Evolutionary conservation across 805 yeast genomes (phyloP).

Genomic region (Scheffersomyces lignosus): DNA sequence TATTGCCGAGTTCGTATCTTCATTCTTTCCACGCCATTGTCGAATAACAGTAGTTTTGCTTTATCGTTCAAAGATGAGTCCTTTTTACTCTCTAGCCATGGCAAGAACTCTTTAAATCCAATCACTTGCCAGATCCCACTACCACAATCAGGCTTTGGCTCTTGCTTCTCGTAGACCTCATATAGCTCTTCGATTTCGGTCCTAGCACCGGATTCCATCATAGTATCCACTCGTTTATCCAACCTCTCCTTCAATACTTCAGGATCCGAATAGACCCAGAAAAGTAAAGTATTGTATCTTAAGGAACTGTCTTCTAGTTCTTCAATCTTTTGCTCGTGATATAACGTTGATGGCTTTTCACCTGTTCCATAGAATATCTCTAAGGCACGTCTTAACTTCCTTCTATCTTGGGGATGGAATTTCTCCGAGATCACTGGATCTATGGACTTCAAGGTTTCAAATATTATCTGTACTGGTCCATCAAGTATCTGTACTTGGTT

Average conservation of each 20-base stretch:
- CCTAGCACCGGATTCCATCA: slow-evolving; percentile 71
- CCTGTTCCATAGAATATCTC: slow-evolving; percentile 76
- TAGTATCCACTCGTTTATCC: slow-evolving; percentile 78
- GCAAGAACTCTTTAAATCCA: slow-evolving; percentile 87
- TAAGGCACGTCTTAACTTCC: slow-evolving; percentile 76
- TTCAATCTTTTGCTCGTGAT: slow-evolving; percentile 54
- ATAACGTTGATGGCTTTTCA: slow-evolving; percentile 66
- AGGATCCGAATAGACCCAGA: slow-evolving; percentile 80
- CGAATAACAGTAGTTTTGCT: slow-evolving; percentile 22
- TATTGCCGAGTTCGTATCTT: slow-evolving; percentile 81
- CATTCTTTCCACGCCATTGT: slow-evolving; percentile 68
- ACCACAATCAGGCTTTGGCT: slow-evolving; percentile 51
- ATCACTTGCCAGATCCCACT: slow-evolving; percentile 92
- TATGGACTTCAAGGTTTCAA: slow-evolving; percentile 44
- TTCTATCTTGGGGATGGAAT: slow-evolving; percentile 87
- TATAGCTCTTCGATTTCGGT: slow-evolving; percentile 67
- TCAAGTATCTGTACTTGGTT: slow-evolving; percentile 47
- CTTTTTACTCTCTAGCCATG: slow-evolving; percentile 53
- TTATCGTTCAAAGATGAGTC: slow-evolving; percentile 1
- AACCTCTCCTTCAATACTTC: slow-evolving; percentile 58
- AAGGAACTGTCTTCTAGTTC: slow-evolving; percentile 48
- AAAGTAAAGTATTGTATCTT: slow-evolving; percentile 61
- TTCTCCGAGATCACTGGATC: slow-evolving; percentile 78
- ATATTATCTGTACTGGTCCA: slow-evolving; percentile 52
- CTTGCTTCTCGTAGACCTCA: slow-evolving; percentile 35